Evolutionary conservation across 2,329 filamentous ascomycete species (phyloP).

Genomic region (Furcasterigmium furcatum): DNA sequence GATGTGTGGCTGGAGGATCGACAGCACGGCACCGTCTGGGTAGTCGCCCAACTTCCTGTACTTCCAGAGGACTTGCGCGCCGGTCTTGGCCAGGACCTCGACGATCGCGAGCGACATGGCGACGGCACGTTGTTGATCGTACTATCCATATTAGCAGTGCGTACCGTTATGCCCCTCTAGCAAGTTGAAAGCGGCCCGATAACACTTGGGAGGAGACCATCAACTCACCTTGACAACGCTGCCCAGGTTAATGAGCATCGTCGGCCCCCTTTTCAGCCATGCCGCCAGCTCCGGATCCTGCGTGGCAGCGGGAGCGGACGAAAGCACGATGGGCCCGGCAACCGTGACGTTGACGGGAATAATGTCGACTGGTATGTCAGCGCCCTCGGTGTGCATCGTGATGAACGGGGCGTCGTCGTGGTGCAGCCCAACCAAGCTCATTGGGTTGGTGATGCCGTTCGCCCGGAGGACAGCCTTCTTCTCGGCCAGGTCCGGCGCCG

Average conservation of each 20-base stretch:
- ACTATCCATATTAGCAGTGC: too few relatives aligned
- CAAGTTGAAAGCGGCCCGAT: too few relatives aligned
- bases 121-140: slow-evolving; percentile 15
- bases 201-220: too few relatives aligned
- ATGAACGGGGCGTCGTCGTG: slow-evolving; percentile 18
- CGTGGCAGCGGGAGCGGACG: slow-evolving; percentile 12
- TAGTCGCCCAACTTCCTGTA: slow-evolving; percentile 9
- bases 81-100: slow-evolving; percentile 13
- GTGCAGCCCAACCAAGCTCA: slow-evolving; percentile 13
- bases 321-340: slow-evolving; percentile 18
- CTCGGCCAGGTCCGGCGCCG: background rate
- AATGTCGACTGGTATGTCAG: slow-evolving; percentile 16
- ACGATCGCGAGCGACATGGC: slow-evolving; percentile 21
- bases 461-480: background rate
- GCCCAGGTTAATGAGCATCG: slow-evolving; percentile 21
- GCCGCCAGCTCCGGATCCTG: slow-evolving; percentile 18
- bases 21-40: slow-evolving; percentile 9
- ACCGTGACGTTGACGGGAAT: slow-evolving; percentile 15
- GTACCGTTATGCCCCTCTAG: too few relatives aligned
- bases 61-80: slow-evolving; percentile 30
- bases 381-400: slow-evolving; percentile 18
- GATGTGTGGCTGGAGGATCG: slow-evolving; percentile 13
- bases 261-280: slow-evolving; percentile 17
- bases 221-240: slow-evolving; percentile 9
- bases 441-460: slow-evolving; percentile 17